Percentiles rank a stretch among this genome's conserved stretches.
These are phyloP conservation scores for Coemansia sp. DNA, from an alignment of 192 early-diverging fungal genomes.

Conservation along the genomic window DNA sequence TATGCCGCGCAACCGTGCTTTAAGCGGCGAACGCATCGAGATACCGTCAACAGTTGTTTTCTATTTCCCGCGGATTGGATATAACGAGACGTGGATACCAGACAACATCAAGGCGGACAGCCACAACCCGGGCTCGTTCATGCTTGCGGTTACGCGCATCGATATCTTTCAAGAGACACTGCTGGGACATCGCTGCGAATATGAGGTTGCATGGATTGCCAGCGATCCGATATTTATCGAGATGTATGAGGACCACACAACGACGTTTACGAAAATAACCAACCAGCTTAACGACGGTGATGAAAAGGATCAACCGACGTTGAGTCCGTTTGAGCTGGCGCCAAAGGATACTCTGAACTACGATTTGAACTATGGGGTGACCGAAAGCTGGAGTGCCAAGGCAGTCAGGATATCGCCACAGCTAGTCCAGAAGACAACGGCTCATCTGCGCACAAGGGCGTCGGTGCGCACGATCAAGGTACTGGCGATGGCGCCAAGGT, in stretches of 20 bases:
- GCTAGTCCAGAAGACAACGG: neutral
- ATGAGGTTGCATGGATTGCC: slow-evolving; percentile 22
- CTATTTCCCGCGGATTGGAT: slow-evolving; percentile 17
- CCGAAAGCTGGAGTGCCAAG: slow-evolving; percentile 26
- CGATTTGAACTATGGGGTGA: slow-evolving; percentile 8
- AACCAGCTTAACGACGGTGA: neutral
- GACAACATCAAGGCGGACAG: neutral
- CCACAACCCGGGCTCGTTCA: slow-evolving; percentile 25
- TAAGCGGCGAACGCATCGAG: neutral
- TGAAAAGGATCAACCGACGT: neutral
- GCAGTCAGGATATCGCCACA: slow-evolving; percentile 17
- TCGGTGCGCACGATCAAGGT: neutral
- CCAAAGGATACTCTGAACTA: slow-evolving; percentile 5
- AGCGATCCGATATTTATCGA: slow-evolving; percentile 21
- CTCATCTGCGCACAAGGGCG: neutral
- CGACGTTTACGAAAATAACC: neutral
- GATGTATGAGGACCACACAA: neutral
- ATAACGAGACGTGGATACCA: slow-evolving; percentile 18
- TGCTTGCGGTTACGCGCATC: slow-evolving; percentile 15
- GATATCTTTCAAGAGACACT: neutral
- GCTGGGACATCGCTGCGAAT: slow-evolving; percentile 1
- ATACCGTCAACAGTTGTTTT: slow-evolving; percentile 9
- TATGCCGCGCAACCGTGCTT: neutral
- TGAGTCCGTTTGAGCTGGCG: neutral
- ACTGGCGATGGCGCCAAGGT: slow-evolving; percentile 8